Evolutionary conservation across 495 filamentous ascomycete genomes (phyloP).

Genomic region (Cairneyella variabilis): DNA sequence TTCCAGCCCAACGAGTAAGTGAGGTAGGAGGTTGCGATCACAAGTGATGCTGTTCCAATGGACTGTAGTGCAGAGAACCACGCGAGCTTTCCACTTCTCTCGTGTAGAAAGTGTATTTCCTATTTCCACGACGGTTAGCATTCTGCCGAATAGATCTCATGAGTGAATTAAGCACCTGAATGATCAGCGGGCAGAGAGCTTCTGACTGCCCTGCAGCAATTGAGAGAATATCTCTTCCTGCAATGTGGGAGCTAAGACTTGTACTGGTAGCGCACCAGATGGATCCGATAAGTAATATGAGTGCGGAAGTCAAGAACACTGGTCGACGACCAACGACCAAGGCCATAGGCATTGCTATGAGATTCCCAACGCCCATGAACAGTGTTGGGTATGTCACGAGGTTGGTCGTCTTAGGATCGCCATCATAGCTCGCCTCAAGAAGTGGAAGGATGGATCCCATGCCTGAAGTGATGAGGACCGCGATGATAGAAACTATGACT

Average conservation of each 20-base stretch:
- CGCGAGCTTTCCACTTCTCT: background rate
- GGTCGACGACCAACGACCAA: conserved; percentile 1
- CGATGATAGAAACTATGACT: background rate
- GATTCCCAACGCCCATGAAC: conserved; percentile 3
- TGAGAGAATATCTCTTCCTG: conserved; percentile 4
- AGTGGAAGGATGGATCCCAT: background rate
- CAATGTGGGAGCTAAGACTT: conserved; percentile 2
- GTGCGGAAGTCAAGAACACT: background rate
- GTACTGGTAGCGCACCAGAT: background rate
- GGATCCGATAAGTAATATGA: background rate
- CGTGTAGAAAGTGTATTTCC: background rate
- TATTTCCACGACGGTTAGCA: too few relatives aligned
- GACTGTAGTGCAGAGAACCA: conserved; percentile 4
- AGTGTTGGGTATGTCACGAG: background rate
- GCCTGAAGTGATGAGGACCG: background rate
- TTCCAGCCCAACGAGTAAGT: background rate
- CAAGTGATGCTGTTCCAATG: background rate
- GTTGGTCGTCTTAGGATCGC: background rate
- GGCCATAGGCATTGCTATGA: background rate
- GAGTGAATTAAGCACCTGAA: too few relatives aligned
- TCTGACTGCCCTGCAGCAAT: conserved; percentile 6
- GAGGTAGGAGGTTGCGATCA: background rate
- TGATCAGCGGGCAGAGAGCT: conserved; percentile 5
- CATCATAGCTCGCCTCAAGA: background rate
- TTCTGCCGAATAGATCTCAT: too few relatives aligned